phyloP scores from a whole-genome alignment of 805 yeast species.

The Candida yuanshanica region DNA sequence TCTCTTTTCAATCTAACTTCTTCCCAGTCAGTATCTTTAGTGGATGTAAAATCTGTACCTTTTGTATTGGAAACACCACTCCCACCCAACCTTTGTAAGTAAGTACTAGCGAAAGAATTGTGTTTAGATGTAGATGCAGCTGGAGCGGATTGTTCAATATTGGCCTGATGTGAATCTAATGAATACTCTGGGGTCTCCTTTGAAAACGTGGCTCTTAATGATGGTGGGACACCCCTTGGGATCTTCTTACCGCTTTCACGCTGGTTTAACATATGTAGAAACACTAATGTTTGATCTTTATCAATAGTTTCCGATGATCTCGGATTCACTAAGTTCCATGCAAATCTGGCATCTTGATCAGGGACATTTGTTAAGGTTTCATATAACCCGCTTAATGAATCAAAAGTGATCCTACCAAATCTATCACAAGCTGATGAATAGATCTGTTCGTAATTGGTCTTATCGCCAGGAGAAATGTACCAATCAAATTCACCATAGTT shows the following conservation, averaged over 20 bases:
- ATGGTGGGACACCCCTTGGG: slow-evolving; percentile 93
- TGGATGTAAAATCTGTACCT: slow-evolving; percentile 70
- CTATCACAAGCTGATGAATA: slow-evolving; percentile 70
- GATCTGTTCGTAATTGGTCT: slow-evolving; percentile 69
- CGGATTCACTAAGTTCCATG: slow-evolving; percentile 96
- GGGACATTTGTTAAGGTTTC: slow-evolving; percentile 68
- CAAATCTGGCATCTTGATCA: slow-evolving; percentile 74
- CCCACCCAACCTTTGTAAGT: slow-evolving; percentile 53
- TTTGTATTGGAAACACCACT: slow-evolving; percentile 27
- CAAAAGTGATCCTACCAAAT: slow-evolving; percentile 75
- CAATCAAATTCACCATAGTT: slow-evolving; percentile 62
- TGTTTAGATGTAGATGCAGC: slow-evolving; percentile 11
- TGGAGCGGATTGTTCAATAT: slow-evolving; percentile 17
- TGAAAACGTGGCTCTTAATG: slow-evolving; percentile 84
- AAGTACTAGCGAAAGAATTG: slow-evolving; percentile 47
- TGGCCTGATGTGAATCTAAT: slow-evolving; percentile 47
- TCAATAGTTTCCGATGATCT: slow-evolving; percentile 82
- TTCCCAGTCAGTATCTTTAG: slow-evolving; percentile 85
- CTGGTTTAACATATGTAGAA: slow-evolving; percentile 86
- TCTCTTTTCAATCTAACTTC: slow-evolving; percentile 78
- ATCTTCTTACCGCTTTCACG: slow-evolving; percentile 78
- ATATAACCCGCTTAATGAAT: slow-evolving; percentile 65
- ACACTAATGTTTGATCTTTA: slow-evolving; percentile 86
- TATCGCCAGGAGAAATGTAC: slow-evolving; percentile 92
- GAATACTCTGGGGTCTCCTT: slow-evolving; percentile 77